phyloP scores from a whole-genome alignment of 2,329 filamentous ascomycete species.

The Stagonosporopsis vannaccii region DNA sequence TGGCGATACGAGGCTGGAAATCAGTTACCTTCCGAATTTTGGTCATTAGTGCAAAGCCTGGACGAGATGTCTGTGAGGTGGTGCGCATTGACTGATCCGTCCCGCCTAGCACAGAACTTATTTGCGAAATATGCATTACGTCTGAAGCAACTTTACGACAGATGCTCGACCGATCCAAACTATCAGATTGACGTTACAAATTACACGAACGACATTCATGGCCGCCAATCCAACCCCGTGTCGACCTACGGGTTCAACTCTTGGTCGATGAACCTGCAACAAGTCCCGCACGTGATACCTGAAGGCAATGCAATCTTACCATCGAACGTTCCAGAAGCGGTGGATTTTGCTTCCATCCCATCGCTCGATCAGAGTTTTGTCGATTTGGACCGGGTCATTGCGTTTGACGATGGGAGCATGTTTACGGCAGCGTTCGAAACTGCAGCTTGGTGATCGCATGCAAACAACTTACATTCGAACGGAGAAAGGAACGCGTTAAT shows the following conservation, averaged over 20 bases:
- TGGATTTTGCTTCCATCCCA: slow-evolving; percentile 20
- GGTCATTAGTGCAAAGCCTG: slow-evolving; percentile 27
- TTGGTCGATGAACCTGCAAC: slow-evolving; percentile 2
- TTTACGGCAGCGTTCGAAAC: slow-evolving; percentile 24
- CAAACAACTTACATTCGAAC: not conserved
- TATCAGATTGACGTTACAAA: slow-evolving; percentile 22
- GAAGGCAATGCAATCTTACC: slow-evolving; percentile 1
- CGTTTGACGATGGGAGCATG: slow-evolving; percentile 35
- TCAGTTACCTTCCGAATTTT: slow-evolving; percentile 22
- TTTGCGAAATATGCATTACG: slow-evolving; percentile 19
- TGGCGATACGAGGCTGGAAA: slow-evolving; percentile 22
- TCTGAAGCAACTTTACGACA: slow-evolving; percentile 20
- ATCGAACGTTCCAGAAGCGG: not conserved
- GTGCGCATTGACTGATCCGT: slow-evolving; percentile 1
- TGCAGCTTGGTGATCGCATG: not conserved
- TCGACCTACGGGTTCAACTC: not conserved
- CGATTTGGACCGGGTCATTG: slow-evolving; percentile 30
- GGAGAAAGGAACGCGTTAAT: not conserved
- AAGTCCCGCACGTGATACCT: not conserved
- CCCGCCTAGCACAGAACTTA: slow-evolving; percentile 1
- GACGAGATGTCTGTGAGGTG: slow-evolving; percentile 27
- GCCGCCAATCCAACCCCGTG: not conserved
- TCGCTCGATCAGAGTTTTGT: slow-evolving; percentile 28
- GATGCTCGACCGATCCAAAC: slow-evolving; percentile 7
- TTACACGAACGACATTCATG: slow-evolving; percentile 21